Base-by-base conservation (phyloP, 495 filamentous ascomycete genomes). In the Penicillium crystallinum region DNA sequence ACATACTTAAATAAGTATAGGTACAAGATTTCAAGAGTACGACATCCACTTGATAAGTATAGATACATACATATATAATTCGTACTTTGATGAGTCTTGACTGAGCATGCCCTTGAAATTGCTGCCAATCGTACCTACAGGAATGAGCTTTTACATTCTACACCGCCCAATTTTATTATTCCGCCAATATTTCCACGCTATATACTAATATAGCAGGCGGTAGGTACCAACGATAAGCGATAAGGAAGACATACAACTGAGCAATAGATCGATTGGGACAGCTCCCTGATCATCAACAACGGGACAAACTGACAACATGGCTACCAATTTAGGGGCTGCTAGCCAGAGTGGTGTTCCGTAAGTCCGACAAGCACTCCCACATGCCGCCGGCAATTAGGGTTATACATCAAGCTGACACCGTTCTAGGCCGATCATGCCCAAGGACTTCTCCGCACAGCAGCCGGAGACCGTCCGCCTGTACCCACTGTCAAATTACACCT, bases 401-500 rank as follows among this genome's bases (percentile, higher is more conserved):
- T 29, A 0, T 1, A 25, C 21, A 42, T 49, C 27, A 11, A 52
- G 42, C 34, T 43, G 23, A 48, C 36, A 48, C n/a, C 23, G 6
- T 18, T 43, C 25, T 59, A 88, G 84, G 5, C 91, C 91, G 2
- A 85, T 84, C 54, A 77, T 88, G 39, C 90, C 92, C 27, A 85
- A 85, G 43, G 69, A 80, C 47, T 98, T 98, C 81, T 87, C 89
- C 61, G 84, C 78, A 35, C 89, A 92, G 66, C 93, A 98, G 72
- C 89, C 93, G 33, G 75, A 84, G 53, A 92, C 91, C 1, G 91
- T 98, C 59, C 90, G 90, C 46, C 81, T 98, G 7, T 98, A 92
- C 68, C 93, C 93, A 17, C 80, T 98, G 25, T 95, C 90, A 57
- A 97, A 97, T 76, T 97, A 98, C 78, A 97, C 92, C 34, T 97